These are phyloP conservation scores for Arctostaphylos glauca DNA, from an alignment of 148 eudicot species.

Conservation along the genomic window DNA sequence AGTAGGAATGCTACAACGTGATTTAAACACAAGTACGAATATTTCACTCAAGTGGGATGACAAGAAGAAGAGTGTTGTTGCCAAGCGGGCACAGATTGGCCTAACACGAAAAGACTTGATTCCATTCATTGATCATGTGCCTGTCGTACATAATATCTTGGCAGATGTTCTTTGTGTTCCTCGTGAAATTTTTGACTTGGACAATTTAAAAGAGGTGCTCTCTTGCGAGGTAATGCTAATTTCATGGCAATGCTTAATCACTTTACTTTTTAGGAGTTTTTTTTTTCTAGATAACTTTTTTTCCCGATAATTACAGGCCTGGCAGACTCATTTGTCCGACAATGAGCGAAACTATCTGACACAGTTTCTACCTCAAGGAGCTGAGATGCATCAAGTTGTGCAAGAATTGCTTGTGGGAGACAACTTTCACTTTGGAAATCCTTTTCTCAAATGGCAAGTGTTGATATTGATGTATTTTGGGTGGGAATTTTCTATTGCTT, in stretches of 20 bases:
- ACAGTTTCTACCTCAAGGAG: slow-evolving; percentile 71
- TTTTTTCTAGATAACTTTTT: background rate
- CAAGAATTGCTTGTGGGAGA: slow-evolving; percentile 61
- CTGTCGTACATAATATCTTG: slow-evolving; percentile 39
- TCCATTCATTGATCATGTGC: slow-evolving; percentile 36
- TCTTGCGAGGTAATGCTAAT: slow-evolving; percentile 60
- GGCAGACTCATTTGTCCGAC: slow-evolving; percentile 68
- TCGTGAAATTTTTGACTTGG: slow-evolving; percentile 57
- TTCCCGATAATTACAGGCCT: slow-evolving; percentile 46
- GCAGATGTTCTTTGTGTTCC: slow-evolving; percentile 74
- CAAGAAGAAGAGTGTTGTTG: slow-evolving; percentile 58
- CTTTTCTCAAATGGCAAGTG: slow-evolving; percentile 66
- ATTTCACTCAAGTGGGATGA: slow-evolving; percentile 87
- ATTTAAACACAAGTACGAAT: slow-evolving; percentile 43
- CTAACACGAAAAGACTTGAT: slow-evolving; percentile 57
- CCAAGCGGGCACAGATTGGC: slow-evolving; percentile 79
- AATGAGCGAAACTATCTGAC: slow-evolving; percentile 58
- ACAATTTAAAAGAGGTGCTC: slow-evolving; percentile 57
- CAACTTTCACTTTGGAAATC: slow-evolving; percentile 79
- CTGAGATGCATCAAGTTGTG: slow-evolving; percentile 46
- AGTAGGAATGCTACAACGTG: slow-evolving; percentile 30
- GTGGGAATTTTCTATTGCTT: slow-evolving; percentile 3
- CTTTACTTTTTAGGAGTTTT: background rate
- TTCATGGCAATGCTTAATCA: slow-evolving; percentile 5
- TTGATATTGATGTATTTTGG: background rate